Conservation (phyloP, 2,329 filamentous ascomycete genomes). For the Penicillium capsulatum region DNA sequence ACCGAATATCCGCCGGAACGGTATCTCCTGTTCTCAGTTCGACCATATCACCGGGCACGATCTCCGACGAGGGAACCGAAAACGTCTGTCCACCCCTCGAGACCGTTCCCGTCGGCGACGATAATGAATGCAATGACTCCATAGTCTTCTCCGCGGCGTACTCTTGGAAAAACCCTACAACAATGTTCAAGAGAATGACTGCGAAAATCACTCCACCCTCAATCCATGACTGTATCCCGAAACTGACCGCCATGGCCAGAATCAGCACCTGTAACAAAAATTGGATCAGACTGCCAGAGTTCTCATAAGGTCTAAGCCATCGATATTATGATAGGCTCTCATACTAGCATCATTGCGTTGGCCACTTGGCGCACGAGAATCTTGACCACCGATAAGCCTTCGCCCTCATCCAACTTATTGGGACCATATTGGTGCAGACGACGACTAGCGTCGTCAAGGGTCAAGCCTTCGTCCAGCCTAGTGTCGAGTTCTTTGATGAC, state of each 20-base stretch:
- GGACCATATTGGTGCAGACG: conserved; percentile 56
- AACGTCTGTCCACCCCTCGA: conserved; percentile 56
- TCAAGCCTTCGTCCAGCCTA: conserved; percentile 56
- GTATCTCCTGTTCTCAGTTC: conserved; percentile 56
- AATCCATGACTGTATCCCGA: conserved; percentile 55
- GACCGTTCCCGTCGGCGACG: conserved; percentile 55
- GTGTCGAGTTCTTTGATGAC: conserved; percentile 55
- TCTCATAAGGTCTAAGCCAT: no score
- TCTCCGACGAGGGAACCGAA: conserved; percentile 53
- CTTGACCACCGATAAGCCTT: conserved; percentile 65
- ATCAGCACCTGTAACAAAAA: conserved; percentile 62
- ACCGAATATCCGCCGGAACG: conserved; percentile 57
- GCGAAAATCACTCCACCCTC: conserved; percentile 58
- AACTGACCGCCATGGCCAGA: conserved; percentile 66
- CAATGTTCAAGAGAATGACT: conserved; percentile 56
- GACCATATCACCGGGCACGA: conserved; percentile 60
- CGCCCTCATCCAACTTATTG: conserved; percentile 62
- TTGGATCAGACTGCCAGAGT: no score
- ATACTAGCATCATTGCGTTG: conserved; percentile 65
- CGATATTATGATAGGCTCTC: conserved; percentile 2
- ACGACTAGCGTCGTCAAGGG: conserved; percentile 49
- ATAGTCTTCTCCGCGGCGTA: conserved; percentile 61
- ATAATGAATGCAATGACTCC: conserved; percentile 54
- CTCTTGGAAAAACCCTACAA: conserved; percentile 59
- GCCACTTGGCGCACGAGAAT: conserved; percentile 63